Evolutionary conservation across 805 yeast genomes (phyloP).

Genomic region (Suhomyces kilbournensis): DNA sequence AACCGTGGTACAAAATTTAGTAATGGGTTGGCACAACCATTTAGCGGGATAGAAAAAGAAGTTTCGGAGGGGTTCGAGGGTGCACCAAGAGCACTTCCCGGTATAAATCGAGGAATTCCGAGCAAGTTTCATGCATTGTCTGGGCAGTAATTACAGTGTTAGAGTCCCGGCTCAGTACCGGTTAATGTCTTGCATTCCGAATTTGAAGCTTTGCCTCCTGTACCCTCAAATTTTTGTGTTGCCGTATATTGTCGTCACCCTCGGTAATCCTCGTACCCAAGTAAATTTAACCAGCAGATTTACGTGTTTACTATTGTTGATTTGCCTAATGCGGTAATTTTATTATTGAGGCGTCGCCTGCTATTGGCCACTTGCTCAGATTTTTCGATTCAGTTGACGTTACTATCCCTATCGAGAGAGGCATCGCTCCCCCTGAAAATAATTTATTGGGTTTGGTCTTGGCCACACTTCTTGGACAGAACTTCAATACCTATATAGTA

Average conservation of each 20-base stretch:
- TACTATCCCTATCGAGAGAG: background rate
- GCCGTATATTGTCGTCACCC: background rate
- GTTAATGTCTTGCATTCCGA: background rate
- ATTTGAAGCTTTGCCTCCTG: background rate
- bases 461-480: background rate
- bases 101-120: background rate
- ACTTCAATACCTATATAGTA: background rate
- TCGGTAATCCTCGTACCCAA: background rate
- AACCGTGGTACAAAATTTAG: background rate
- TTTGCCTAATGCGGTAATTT: slow-evolving; percentile 1
- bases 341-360: background rate
- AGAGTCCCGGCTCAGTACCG: background rate
- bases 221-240: background rate
- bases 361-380: background rate
- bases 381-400: background rate
- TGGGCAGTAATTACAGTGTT: background rate
- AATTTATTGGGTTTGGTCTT: background rate
- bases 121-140: background rate
- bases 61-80: background rate
- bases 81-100: background rate
- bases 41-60: background rate
- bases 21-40: background rate
- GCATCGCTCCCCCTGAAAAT: background rate
- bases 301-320: slow-evolving; percentile 2
- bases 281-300: background rate